Evolutionary conservation across 805 yeast species (phyloP).

Genomic region (Saturnispora sanitii): DNA sequence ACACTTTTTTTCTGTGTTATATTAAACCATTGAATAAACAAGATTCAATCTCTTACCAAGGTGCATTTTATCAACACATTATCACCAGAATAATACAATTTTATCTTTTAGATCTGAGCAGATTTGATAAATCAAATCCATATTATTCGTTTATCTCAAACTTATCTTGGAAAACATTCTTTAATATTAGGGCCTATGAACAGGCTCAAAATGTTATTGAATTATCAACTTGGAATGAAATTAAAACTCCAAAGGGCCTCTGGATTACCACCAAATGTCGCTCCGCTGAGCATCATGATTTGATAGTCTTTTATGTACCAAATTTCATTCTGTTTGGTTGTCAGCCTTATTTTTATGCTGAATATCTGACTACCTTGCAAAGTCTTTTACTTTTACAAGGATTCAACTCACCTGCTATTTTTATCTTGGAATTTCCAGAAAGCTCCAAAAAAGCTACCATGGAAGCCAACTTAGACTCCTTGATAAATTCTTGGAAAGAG

Average conservation of each 20-base stretch:
- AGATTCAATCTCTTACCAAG: constrained; percentile 22
- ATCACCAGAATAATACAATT: constrained; percentile 15
- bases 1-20: constrained; percentile 21
- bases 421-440: constrained; percentile 27
- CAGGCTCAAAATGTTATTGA: constrained; percentile 30
- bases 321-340: constrained; percentile 31
- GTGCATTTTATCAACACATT: constrained; percentile 23
- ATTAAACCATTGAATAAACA: constrained; percentile 26
- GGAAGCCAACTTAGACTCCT: constrained; percentile 1
- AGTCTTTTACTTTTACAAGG: constrained; percentile 38
- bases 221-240: constrained; percentile 20
- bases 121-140: constrained; percentile 13
- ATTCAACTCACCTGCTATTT: constrained; percentile 37
- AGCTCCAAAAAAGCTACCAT: constrained; percentile 9
- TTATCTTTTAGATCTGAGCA: constrained; percentile 14
- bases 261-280: constrained; percentile 27
- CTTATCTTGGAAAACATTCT: constrained; percentile 25
- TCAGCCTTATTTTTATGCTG: constrained; percentile 34
- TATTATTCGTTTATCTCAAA: constrained; percentile 23
- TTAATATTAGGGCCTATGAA: constrained; percentile 23
- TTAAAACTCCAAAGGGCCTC: constrained; percentile 15
- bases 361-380: constrained; percentile 33
- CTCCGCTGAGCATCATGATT: constrained; percentile 28
- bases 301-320: constrained; percentile 35
- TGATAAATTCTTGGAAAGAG: constrained; percentile 3